phyloP scores from a whole-genome alignment of 23 red algal species.

The Chondrus crispus region DNA sequence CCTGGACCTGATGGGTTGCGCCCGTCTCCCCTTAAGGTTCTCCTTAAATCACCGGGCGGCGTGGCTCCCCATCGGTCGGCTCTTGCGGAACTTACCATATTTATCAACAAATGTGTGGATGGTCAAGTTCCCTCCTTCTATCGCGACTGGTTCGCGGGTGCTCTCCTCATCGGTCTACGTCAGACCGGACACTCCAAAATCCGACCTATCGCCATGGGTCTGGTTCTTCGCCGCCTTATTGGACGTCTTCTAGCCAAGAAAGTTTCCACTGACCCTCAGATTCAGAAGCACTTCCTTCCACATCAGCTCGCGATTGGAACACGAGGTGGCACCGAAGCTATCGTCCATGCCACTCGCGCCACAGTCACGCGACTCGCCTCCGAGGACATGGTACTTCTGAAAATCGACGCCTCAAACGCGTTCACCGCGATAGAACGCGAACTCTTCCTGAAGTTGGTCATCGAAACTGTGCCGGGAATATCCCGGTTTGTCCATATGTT shows the following conservation, averaged over 20 bases:
- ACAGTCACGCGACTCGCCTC: background rate
- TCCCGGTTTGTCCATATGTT: background rate
- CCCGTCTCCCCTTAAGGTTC: background rate
- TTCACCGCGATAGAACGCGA: background rate
- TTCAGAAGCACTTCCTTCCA: background rate
- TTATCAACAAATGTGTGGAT: background rate
- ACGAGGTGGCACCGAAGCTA: background rate
- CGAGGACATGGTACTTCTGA: background rate
- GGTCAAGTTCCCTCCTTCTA: background rate
- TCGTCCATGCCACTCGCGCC: background rate
- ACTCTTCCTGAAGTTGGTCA: background rate
- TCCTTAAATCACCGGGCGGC: background rate
- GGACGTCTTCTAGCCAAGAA: background rate
- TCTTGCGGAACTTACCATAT: background rate
- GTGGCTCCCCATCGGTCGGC: background rate
- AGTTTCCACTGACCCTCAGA: background rate
- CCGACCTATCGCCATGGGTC: background rate
- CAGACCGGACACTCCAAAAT: background rate
- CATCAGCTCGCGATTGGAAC: background rate
- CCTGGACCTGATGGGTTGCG: background rate
- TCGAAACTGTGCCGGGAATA: background rate
- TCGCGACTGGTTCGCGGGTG: background rate
- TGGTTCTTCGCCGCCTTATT: background rate
- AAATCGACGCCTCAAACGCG: conserved; percentile 5
- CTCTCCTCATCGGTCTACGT: background rate